These are phyloP conservation scores for Astrothelium subdiscretum DNA, from an alignment of 495 filamentous ascomycete species.

Conservation along the genomic window DNA sequence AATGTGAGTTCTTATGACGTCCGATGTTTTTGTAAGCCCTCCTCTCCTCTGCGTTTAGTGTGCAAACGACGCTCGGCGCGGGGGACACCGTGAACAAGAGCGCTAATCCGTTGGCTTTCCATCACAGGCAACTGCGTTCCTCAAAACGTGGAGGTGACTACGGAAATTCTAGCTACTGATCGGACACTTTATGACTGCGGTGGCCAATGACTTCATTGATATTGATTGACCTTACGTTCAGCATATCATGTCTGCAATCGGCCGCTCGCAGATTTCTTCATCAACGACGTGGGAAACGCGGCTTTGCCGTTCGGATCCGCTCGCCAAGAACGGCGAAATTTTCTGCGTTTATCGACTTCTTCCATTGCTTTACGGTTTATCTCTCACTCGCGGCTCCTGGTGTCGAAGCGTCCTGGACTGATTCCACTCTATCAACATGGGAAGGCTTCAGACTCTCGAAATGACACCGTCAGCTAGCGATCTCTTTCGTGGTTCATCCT, in stretches of 20 bases:
- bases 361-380: neutral
- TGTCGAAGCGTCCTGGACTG: neutral
- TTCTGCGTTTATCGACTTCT: conserved; percentile 7
- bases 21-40: conserved; percentile 89
- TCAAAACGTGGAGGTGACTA: conserved; percentile 30
- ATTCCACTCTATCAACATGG: neutral
- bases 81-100: conserved; percentile 46
- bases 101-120: conserved; percentile 21
- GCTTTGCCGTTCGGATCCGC: conserved; percentile 17
- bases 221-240: conserved; percentile 16
- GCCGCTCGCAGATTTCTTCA: neutral
- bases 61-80: conserved; percentile 63
- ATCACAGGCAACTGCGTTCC: conserved; percentile 32
- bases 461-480: neutral
- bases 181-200: conserved; percentile 13
- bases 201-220: conserved; percentile 12
- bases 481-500: neutral
- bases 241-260: conserved; percentile 5
- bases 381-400: neutral
- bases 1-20: conserved; percentile 88
- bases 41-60: conserved; percentile 78
- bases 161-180: conserved; percentile 26
- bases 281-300: conserved; percentile 21
- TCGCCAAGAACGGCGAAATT: neutral
- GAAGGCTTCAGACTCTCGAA: neutral